phyloP scores from a whole-genome alignment of 108 stramenopile species.

The Skeletonema potamos region DNA sequence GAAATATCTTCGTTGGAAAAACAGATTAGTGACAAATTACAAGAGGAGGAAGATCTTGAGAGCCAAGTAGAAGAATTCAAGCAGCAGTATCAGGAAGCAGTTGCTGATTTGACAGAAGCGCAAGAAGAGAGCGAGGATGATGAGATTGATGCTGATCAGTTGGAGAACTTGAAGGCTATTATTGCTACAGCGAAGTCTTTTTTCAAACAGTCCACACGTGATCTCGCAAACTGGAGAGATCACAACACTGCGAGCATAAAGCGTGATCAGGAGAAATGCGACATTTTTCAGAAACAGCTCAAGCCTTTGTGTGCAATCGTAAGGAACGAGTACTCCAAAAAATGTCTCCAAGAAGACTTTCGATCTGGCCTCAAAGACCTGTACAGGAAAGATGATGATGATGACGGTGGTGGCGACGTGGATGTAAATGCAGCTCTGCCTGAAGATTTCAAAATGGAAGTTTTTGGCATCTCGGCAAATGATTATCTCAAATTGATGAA shows the following conservation, averaged over 20 bases:
- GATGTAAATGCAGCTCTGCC: constrained; percentile 10
- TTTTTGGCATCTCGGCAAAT: constrained; percentile 48
- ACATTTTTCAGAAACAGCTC: constrained; percentile 25
- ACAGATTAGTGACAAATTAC: constrained; percentile 9
- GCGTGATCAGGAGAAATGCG: constrained; percentile 9
- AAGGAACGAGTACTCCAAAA: constrained; percentile 50
- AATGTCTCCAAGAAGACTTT: constrained; percentile 50
- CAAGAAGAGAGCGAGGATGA: constrained; percentile 17
- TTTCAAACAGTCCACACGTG: background rate
- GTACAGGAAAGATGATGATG: constrained; percentile 35
- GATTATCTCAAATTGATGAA: constrained; percentile 49
- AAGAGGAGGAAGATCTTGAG: constrained; percentile 43
- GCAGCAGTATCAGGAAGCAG: constrained; percentile 8
- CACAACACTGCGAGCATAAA: background rate
- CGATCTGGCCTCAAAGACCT: constrained; percentile 45
- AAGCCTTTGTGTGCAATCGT: constrained; percentile 44
- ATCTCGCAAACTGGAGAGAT: constrained; percentile 16
- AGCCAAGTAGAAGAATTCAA: constrained; percentile 25
- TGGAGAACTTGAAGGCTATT: constrained; percentile 15
- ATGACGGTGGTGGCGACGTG: constrained; percentile 4
- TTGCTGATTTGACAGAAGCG: constrained; percentile 16
- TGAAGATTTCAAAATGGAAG: constrained; percentile 45
- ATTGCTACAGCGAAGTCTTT: background rate
- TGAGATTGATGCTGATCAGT: background rate
- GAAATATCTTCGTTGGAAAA: constrained; percentile 16